phyloP scores from a whole-genome alignment of 1,284 basidiomycete genomes.

The Cryptococcus hybrid region DNA sequence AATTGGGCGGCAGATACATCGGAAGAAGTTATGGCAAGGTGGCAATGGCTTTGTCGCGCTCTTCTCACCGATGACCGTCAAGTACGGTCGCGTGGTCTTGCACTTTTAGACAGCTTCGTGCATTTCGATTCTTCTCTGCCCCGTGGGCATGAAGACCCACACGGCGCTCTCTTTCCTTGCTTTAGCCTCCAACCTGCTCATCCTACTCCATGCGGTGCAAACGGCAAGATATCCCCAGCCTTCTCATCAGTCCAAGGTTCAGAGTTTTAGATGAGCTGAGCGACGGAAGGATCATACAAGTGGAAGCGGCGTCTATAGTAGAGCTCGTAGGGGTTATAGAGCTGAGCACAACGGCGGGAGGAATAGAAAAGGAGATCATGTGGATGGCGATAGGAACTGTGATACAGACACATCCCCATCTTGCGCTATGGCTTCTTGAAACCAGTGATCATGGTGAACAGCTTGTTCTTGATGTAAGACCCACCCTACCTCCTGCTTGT shows the following conservation, averaged over 20 bases:
- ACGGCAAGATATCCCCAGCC: conserved; percentile 13
- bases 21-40: conserved; percentile 42
- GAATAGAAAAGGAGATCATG: conserved; percentile 35
- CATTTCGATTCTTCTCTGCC: conserved; percentile 29
- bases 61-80: conserved; percentile 31
- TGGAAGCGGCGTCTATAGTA: conserved; percentile 19
- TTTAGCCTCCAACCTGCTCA: conserved; percentile 26
- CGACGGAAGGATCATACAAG: conserved; percentile 26
- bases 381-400: conserved; percentile 33
- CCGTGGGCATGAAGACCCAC: conserved; percentile 18
- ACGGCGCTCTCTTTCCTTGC: conserved; percentile 27
- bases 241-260: conserved; percentile 24
- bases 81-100: conserved; percentile 33
- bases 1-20: conserved; percentile 40
- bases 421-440: conserved; percentile 26
- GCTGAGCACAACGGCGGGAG: conserved; percentile 5
- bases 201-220: conserved; percentile 30
- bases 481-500: not conserved
- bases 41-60: conserved; percentile 43
- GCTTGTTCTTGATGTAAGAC: not conserved
- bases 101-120: conserved; percentile 29
- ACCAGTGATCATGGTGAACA: not conserved
- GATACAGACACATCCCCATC: conserved; percentile 11
- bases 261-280: conserved; percentile 22
- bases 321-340: conserved; percentile 16